Conservation (phyloP, 805 yeast genomes). For the Saccharomycopsis capsularis region DNA sequence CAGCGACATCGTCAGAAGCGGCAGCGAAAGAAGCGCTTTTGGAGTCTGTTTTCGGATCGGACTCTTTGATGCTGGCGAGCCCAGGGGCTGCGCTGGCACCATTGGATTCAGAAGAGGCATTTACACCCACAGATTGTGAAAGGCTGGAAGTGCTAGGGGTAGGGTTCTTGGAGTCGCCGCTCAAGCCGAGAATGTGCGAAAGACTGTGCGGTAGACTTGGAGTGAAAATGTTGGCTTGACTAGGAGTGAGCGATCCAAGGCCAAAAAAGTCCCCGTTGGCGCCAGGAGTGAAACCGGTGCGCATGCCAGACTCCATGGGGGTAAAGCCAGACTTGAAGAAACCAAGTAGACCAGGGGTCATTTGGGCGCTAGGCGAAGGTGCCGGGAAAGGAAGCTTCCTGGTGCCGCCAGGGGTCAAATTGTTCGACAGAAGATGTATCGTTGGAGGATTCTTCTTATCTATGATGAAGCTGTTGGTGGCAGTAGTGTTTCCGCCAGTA, state of each 20-base stretch:
- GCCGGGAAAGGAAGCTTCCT: slow-evolving; percentile 45
- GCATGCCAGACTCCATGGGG: slow-evolving; percentile 60
- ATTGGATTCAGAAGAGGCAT: too few relatives aligned
- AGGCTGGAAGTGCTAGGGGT: background rate
- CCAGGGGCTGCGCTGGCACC: too few relatives aligned
- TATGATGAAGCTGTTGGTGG: background rate
- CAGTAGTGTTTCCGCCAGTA: too few relatives aligned
- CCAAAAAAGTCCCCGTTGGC: slow-evolving; percentile 27
- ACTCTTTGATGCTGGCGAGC: too few relatives aligned
- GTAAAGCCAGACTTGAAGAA: slow-evolving; percentile 13
- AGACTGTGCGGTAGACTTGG: background rate
- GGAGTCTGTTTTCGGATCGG: too few relatives aligned
- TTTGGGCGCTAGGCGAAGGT: background rate
- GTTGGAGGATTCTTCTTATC: slow-evolving; percentile 25
- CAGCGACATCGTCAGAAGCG: background rate
- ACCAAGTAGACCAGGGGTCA: background rate
- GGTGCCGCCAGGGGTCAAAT: slow-evolving; percentile 52
- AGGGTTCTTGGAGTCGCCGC: background rate
- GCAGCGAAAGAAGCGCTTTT: slow-evolving; percentile 6
- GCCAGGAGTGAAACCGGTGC: slow-evolving; percentile 73
- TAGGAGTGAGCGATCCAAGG: slow-evolving; percentile 4
- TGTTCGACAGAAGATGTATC: slow-evolving; percentile 38
- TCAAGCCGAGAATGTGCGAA: background rate
- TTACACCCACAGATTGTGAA: too few relatives aligned
- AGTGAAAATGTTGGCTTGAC: slow-evolving; percentile 23